Evolutionary conservation across 2,329 filamentous ascomycete genomes (phyloP), one percentile per base, ranked within the genome.

Genomic region (Ophiosphaerella narmari): DNA sequence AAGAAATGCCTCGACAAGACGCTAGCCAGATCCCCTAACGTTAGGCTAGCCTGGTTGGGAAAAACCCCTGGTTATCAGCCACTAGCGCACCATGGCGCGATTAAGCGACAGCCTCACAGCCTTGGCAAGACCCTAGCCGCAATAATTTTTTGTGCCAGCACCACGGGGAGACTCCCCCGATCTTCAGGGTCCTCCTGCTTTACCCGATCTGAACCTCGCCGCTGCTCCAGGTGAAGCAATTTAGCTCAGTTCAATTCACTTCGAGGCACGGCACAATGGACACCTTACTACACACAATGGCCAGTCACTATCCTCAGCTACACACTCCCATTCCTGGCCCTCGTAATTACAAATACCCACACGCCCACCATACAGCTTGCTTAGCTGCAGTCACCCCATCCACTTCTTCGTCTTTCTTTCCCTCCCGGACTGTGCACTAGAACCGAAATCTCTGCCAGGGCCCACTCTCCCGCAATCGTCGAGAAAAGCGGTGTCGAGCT

Each of bases 401-500:
- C 18, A 21, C 18, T 21, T 11, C 26, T 29, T 29, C 26, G 26
- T 29, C 26, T 29, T 29, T 29, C 26, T 29, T 29, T 29, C 26
- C 26, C 11, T 29, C 26, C 11, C 46, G 51, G 57, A 52, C 53
- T 56, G 55, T 57, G 60, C 60, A 43, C 60, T 43, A 44, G 54
- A 53, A 36, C 53, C 52, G 48, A 60, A 60, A 63, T 58, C 56
- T 63, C 60, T 54, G 53, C 50, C 21, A 40, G 11, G 33, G n/a
- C 11, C 34, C 21, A 26, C 42, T 24, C 34, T 29, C 7, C 26
- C 26, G 26, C 26, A 29, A 29, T 29, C 33, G 12, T 34, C 14
- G 16, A 50, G 48, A 57, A 56, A 63, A 56, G 60, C 60, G 60
- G 60, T 63, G 60, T 62, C 60, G 45, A 39, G 39, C 39, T 41